These are phyloP conservation scores for Lachancea kluyveri DNA, from an alignment of 805 yeast species.

Conservation along the genomic window DNA sequence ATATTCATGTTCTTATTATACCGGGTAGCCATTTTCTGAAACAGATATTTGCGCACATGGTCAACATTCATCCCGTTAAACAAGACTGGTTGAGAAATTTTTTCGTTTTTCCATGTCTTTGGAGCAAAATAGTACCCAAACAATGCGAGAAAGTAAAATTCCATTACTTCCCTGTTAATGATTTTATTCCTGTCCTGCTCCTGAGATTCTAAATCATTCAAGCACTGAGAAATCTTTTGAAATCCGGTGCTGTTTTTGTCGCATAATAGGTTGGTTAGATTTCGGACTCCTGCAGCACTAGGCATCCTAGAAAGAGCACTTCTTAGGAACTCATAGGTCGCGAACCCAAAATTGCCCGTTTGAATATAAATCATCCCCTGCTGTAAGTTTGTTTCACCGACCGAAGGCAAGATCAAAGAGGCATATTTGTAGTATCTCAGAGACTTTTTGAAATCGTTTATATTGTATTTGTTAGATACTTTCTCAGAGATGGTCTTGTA, in stretches of 20 bases:
- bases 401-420: constrained; percentile 53
- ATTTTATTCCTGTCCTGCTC: constrained; percentile 21
- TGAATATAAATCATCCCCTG: constrained; percentile 23
- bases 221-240: constrained; percentile 18
- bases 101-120: constrained; percentile 16
- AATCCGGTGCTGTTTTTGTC: constrained; percentile 30
- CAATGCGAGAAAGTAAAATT: constrained; percentile 25
- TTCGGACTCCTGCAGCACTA: constrained; percentile 40
- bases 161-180: constrained; percentile 29
- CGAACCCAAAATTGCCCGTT: constrained; percentile 20
- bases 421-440: constrained; percentile 46
- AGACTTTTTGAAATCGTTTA: constrained; percentile 39
- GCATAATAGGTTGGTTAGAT: constrained; percentile 35
- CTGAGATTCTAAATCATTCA: constrained; percentile 17
- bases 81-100: constrained; percentile 4
- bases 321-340: constrained; percentile 34
- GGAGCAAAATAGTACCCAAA: constrained; percentile 24
- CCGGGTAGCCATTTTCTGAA: constrained; percentile 22
- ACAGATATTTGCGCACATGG: constrained; percentile 14
- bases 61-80: constrained; percentile 13
- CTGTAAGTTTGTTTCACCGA: constrained; percentile 49
- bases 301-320: constrained; percentile 50
- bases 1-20: constrained; percentile 21
- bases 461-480: constrained; percentile 31
- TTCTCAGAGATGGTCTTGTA: constrained; percentile 47